Evolutionary conservation across 2,329 filamentous ascomycete genomes (phyloP).

Genomic region (Zalaria obscura): DNA sequence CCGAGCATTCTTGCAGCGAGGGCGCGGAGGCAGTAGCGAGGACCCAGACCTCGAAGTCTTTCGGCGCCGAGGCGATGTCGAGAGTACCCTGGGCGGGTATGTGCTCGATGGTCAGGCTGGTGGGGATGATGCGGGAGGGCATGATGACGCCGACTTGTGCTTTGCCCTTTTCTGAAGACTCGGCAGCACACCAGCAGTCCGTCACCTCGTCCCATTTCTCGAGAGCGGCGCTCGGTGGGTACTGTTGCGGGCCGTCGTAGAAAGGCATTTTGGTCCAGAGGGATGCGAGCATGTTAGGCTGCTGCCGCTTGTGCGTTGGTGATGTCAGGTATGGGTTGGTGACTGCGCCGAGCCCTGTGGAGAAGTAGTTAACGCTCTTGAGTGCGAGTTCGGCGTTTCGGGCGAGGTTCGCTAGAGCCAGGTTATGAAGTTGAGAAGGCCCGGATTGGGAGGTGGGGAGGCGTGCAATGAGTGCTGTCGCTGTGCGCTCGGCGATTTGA

Average conservation of each 20-base stretch:
- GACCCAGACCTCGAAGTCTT: conserved; percentile 31
- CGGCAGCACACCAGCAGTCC: conserved; percentile 72
- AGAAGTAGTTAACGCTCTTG: conserved; percentile 57
- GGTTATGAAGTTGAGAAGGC: conserved; percentile 9
- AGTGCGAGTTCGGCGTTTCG: conserved; percentile 14
- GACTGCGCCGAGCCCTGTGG: conserved; percentile 47
- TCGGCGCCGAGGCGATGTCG: conserved; percentile 26
- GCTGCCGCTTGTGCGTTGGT: conserved; percentile 28
- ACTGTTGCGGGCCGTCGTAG: conserved; percentile 13
- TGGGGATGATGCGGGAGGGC: conserved; percentile 21
- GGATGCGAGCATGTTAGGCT: conserved; percentile 3
- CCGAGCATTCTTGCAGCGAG: conserved; percentile 7
- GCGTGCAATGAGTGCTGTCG: conserved; percentile 1
- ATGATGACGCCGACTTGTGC: conserved; percentile 48
- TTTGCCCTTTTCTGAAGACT: conserved; percentile 35
- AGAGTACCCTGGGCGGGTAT: conserved; percentile 24
- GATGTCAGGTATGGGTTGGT: conserved; percentile 50
- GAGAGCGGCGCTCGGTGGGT: conserved; percentile 43
- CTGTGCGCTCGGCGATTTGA: conserved; percentile 3
- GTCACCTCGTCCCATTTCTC: conserved; percentile 60
- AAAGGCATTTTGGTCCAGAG: conserved; percentile 8
- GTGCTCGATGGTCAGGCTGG: conserved; percentile 31
- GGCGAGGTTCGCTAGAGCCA: conserved; percentile 17
- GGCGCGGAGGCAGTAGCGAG: conserved; percentile 7
- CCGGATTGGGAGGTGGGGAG: conserved; percentile 6